phyloP scores from a whole-genome alignment of 2,329 filamentous ascomycete genomes.

The Raffaelea albimanens region DNA sequence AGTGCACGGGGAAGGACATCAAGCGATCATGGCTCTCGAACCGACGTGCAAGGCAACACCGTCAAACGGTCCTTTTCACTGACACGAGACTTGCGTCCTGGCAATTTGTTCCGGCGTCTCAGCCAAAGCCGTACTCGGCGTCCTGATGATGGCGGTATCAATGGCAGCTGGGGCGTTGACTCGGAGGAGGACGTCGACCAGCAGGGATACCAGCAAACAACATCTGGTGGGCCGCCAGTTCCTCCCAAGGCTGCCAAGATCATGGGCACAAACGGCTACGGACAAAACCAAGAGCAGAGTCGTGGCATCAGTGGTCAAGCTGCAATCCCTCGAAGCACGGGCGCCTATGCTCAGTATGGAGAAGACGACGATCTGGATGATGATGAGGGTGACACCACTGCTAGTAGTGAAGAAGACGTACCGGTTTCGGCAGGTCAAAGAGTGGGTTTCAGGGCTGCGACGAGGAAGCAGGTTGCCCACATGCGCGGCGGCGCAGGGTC shows the following conservation, averaged over 20 bases:
- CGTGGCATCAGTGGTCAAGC: not conserved
- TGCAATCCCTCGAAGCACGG: too few species aligned
- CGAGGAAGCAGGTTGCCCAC: conserved; percentile 1
- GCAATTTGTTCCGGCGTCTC: conserved; percentile 21
- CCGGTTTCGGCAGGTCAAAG: conserved; percentile 8
- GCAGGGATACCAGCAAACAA: not conserved
- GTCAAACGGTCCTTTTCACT: conserved; percentile 38
- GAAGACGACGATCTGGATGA: conserved; percentile 10
- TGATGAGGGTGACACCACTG: conserved; percentile 15
- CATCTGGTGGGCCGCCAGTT: not conserved
- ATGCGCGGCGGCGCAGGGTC: conserved; percentile 11
- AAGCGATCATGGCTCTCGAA: conserved; percentile 24
- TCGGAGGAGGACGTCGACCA: conserved; percentile 26
- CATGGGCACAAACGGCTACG: not conserved
- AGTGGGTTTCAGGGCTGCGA: too few species aligned
- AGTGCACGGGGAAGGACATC: conserved; percentile 21
- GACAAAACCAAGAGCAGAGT: not conserved
- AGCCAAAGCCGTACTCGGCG: conserved; percentile 30
- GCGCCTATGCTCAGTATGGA: not conserved
- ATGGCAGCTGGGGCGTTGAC: conserved; percentile 40
- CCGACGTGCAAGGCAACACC: conserved; percentile 12
- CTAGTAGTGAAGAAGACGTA: conserved; percentile 13
- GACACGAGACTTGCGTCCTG: conserved; percentile 36
- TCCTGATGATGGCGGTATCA: conserved; percentile 43
- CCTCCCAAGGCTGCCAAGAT: conserved; percentile 1